These are phyloP conservation scores for Talaromyces adpressus DNA, from an alignment of 495 filamentous ascomycete genomes.

Conservation along the genomic window DNA sequence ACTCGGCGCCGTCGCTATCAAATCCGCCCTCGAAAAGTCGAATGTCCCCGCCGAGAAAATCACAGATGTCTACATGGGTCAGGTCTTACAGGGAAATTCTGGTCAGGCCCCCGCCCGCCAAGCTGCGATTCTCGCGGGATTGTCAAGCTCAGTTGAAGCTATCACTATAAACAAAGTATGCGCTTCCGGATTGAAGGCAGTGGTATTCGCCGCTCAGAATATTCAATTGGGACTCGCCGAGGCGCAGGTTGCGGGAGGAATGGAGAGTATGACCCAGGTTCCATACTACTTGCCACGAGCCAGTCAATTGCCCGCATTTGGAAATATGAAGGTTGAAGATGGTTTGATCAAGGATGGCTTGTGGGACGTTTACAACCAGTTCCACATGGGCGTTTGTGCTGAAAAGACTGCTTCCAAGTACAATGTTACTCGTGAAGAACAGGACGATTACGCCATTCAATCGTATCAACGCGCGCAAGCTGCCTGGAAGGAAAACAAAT, in stretches of 20 bases:
- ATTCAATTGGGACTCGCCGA: constrained; percentile 86
- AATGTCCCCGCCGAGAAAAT: constrained; percentile 69
- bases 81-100: constrained; percentile 77
- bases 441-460: constrained; percentile 84
- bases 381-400: constrained; percentile 98
- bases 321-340: constrained; percentile 79
- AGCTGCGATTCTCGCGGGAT: constrained; percentile 80
- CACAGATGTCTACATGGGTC: constrained; percentile 92
- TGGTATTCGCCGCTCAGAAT: constrained; percentile 82
- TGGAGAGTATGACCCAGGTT: constrained; percentile 95
- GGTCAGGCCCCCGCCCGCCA: constrained; percentile 92
- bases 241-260: constrained; percentile 85
- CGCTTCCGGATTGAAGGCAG: constrained; percentile 87
- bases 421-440: constrained; percentile 68
- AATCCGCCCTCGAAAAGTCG: constrained; percentile 77
- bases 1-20: constrained; percentile 84
- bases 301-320: constrained; percentile 71
- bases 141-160: constrained; percentile 70
- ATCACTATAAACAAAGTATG: constrained; percentile 97
- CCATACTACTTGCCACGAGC: constrained; percentile 84
- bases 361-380: constrained; percentile 92
- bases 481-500: constrained; percentile 75
- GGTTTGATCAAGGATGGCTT: constrained; percentile 92
- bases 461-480: constrained; percentile 82
- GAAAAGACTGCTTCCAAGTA: constrained; percentile 90